Evolutionary conservation across 768 basidiomycete genomes (phyloP).

Genomic region (Sistotremastrum niveocremeum): DNA sequence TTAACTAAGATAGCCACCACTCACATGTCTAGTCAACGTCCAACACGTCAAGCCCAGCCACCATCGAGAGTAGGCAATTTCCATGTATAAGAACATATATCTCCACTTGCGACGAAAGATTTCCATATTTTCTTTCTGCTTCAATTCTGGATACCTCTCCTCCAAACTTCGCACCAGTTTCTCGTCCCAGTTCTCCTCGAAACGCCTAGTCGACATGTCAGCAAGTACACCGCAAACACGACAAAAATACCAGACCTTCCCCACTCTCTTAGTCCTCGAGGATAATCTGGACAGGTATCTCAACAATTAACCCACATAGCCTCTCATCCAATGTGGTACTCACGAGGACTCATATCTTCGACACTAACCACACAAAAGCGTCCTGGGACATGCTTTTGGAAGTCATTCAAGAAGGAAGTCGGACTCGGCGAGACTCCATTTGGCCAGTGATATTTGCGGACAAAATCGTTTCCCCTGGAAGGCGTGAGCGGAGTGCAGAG

Average conservation of each 20-base stretch:
- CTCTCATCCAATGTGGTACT: not conserved
- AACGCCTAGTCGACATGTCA: constrained; percentile 2
- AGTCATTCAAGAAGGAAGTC: constrained; percentile 8
- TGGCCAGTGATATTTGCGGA: constrained; percentile 19
- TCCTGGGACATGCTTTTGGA: constrained; percentile 10
- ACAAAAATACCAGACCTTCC: constrained; percentile 13
- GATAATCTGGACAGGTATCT: constrained; percentile 7
- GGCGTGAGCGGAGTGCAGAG: not conserved
- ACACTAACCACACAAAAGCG: constrained; percentile 11
- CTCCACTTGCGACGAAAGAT: constrained; percentile 29
- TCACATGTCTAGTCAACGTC: too few relatives aligned
- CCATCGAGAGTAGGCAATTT: constrained; percentile 10
- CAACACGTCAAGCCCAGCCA: not conserved
- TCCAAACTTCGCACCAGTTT: constrained; percentile 2
- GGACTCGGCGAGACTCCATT: constrained; percentile 12
- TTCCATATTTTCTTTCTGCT: constrained; percentile 13
- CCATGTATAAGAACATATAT: constrained; percentile 12
- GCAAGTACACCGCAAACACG: not conserved
- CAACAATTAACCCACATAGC: not conserved
- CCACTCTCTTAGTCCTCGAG: constrained; percentile 18
- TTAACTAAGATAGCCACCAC: too few relatives aligned
- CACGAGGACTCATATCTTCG: constrained; percentile 12
- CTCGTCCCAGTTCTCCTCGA: constrained; percentile 6
- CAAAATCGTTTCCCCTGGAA: constrained; percentile 15
- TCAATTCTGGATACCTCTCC: constrained; percentile 4